Evolutionary conservation across 371 early-diverging fungal species (phyloP).

Genomic region (Chytridium lagenaria): DNA sequence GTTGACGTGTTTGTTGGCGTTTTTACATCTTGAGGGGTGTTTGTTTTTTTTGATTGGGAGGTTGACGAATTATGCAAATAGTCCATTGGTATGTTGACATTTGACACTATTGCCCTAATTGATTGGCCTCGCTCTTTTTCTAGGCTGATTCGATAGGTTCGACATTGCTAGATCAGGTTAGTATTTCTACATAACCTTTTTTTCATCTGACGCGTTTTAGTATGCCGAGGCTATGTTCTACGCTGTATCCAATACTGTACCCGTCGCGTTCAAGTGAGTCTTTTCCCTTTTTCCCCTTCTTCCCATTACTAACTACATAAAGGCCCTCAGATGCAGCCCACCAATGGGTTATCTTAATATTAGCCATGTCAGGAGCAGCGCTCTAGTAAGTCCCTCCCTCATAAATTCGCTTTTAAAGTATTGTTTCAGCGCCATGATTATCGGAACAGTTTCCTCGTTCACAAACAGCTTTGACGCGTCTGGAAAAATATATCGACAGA

Average conservation of each 20-base stretch:
- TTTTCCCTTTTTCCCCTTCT: neutral
- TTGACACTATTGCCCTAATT: neutral
- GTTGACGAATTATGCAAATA: constrained; percentile 18
- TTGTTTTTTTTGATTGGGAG: constrained; percentile 27
- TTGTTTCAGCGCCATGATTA: constrained; percentile 30
- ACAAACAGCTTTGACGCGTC: constrained; percentile 44
- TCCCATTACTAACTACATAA: neutral
- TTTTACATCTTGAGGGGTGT: constrained; percentile 39
- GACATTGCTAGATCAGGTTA: constrained; percentile 3
- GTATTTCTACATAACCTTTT: neutral
- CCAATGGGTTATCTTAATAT: constrained; percentile 23
- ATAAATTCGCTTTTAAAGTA: neutral
- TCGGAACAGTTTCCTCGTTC: constrained; percentile 41
- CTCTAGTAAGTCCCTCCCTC: neutral
- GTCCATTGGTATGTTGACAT: neutral
- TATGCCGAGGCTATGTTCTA: constrained; percentile 1
- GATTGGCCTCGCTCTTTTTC: constrained; percentile 28
- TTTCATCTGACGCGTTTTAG: neutral
- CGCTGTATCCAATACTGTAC: constrained; percentile 37
- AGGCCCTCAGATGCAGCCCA: constrained; percentile 26
- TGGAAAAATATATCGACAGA: constrained; percentile 40
- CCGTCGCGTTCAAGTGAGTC: constrained; percentile 22
- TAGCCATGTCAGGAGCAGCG: constrained; percentile 29
- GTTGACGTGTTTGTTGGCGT: constrained; percentile 18
- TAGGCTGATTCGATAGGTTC: neutral